Percentiles rank a stretch among this genome's conserved stretches.
Evolutionary conservation across 768 basidiomycete genomes (phyloP).

Genomic region (Mycena olivaceomarginata): DNA sequence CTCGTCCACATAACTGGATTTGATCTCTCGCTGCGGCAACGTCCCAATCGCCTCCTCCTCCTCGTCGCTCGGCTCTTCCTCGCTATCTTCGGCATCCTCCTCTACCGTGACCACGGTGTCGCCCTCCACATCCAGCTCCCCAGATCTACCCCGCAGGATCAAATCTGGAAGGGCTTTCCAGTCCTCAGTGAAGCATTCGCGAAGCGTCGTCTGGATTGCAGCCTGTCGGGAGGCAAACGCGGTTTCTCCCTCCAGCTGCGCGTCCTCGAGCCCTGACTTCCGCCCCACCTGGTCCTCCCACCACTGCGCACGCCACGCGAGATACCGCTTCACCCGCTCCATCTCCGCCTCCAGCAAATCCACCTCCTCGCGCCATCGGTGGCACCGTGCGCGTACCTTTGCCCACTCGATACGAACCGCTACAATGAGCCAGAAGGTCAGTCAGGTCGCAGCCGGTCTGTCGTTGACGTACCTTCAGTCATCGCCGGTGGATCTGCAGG

Average conservation of each 20-base stretch:
- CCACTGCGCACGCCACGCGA: conserved; percentile 38
- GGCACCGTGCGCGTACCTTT: neutral
- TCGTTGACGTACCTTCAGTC: neutral
- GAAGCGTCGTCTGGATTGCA: neutral
- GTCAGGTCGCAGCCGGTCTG: too few relatives aligned
- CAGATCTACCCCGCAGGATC: neutral
- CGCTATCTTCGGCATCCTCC: too few relatives aligned
- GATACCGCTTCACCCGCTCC: conserved; percentile 34
- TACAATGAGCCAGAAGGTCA: neutral
- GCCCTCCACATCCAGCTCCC: too few relatives aligned
- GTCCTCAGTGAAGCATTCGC: neutral
- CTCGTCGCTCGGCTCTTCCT: neutral
- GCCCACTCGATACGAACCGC: conserved; percentile 32
- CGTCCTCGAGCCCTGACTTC: neutral
- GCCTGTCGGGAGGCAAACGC: neutral
- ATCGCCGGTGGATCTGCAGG: too few relatives aligned
- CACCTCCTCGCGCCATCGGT: conserved; percentile 16
- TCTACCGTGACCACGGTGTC: too few relatives aligned
- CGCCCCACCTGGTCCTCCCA: conserved; percentile 37
- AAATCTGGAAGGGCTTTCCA: neutral
- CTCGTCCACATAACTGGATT: neutral
- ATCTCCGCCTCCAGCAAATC: conserved; percentile 49
- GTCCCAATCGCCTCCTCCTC: neutral
- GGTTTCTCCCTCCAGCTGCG: neutral
- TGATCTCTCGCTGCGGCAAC: neutral